Evolutionary conservation across 2,329 filamentous ascomycete species (phyloP).

Genomic region (Apiospora koreana): DNA sequence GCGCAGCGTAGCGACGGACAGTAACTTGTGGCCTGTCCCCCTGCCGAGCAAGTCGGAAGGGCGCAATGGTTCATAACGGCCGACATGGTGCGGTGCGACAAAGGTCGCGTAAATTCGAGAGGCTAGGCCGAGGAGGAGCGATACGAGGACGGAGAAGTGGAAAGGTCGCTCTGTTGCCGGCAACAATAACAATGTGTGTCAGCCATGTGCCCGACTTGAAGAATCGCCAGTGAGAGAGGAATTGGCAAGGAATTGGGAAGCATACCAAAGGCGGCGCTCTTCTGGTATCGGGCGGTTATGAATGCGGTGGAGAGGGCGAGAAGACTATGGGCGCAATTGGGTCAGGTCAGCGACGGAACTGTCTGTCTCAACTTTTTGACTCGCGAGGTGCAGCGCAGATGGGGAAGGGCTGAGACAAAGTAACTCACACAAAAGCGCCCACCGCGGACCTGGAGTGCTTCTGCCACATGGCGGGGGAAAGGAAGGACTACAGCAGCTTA

Average conservation of each 20-base stretch:
- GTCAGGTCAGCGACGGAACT: background rate
- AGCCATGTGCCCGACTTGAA: background rate
- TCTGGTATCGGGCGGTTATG: slow-evolving; percentile 34
- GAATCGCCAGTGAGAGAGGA: too few relatives aligned
- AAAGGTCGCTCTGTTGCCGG: slow-evolving; percentile 32
- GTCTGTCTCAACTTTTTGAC: background rate
- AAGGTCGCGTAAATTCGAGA: slow-evolving; percentile 22
- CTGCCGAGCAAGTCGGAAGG: slow-evolving; percentile 14
- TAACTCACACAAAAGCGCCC: background rate
- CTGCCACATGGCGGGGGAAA: background rate
- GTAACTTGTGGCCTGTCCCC: slow-evolving; percentile 12
- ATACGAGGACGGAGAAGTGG: slow-evolving; percentile 34
- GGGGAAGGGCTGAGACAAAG: background rate
- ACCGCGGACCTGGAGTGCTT: background rate
- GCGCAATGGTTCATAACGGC: slow-evolving; percentile 14
- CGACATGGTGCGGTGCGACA: slow-evolving; percentile 16
- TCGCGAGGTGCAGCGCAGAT: background rate
- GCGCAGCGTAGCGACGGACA: background rate
- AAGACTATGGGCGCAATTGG: slow-evolving; percentile 18
- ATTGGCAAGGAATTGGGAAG: background rate
- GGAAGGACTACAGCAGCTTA: background rate
- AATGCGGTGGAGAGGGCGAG: slow-evolving; percentile 25
- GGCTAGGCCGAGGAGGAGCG: slow-evolving; percentile 25
- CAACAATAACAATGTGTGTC: background rate
- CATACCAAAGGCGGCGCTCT: slow-evolving; percentile 39